Conservation (phyloP, 345 rosid species). For the Gossypium rotundifolium region DNA sequence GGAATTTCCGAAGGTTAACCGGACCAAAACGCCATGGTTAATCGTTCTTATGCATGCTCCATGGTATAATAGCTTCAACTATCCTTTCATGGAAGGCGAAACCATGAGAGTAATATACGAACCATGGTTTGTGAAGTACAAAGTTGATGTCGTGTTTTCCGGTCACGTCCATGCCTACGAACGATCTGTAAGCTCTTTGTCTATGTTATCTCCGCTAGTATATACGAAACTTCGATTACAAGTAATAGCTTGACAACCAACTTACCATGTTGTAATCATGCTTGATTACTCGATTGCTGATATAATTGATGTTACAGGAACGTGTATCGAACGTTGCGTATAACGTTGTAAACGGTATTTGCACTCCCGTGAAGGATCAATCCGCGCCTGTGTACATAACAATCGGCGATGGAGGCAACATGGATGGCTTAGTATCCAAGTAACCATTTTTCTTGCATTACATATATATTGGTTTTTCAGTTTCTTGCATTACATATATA, state of each 20-base stretch:
- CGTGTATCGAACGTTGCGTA: conserved; percentile 76
- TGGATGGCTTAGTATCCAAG: conserved; percentile 74
- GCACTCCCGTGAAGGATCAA: conserved; percentile 50
- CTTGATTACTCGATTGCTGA: background rate
- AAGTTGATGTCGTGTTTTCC: conserved; percentile 79
- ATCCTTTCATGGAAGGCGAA: conserved; percentile 97
- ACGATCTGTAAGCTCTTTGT: conserved; percentile 63
- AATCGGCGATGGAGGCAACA: conserved; percentile 87
- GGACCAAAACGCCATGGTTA: conserved; percentile 88
- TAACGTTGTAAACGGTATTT: conserved; percentile 47
- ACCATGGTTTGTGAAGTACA: conserved; percentile 62
- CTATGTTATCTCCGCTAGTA: background rate
- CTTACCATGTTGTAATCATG: background rate
- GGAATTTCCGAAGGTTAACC: conserved; percentile 76
- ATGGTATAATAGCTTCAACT: conserved; percentile 89
- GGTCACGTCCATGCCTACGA: conserved; percentile 98
- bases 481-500: background rate
- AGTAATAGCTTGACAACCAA: too few relatives aligned
- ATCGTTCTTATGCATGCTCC: conserved; percentile 77
- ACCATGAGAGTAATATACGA: conserved; percentile 93
- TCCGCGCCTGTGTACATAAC: conserved; percentile 79
- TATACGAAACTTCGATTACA: background rate
- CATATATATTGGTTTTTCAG: background rate
- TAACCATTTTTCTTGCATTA: conserved; percentile 22
- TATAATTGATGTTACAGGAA: conserved; percentile 35